Evolutionary conservation across 148 eudicot species (phyloP).

Genomic region (Amaranthus cruentus): DNA sequence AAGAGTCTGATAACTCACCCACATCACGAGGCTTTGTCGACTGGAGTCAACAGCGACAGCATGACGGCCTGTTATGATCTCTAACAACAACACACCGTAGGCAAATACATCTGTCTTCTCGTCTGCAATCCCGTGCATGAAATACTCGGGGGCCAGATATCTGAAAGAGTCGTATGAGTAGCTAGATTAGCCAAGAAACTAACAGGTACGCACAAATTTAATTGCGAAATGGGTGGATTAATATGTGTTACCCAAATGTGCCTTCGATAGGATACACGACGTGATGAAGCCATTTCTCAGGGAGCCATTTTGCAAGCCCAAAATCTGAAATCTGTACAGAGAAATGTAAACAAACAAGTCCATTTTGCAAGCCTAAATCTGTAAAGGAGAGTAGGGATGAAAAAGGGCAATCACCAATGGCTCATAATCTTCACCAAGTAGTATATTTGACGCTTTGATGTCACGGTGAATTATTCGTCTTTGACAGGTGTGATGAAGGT

Average conservation of each 20-base stretch:
- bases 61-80: conserved; percentile 89
- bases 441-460: conserved; percentile 90
- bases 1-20: conserved; percentile 49
- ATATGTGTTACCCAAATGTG: conserved; percentile 71
- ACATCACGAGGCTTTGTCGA: conserved; percentile 84
- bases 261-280: conserved; percentile 90
- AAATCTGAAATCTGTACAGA: conserved; percentile 82
- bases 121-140: conserved; percentile 85
- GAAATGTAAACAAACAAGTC: not conserved
- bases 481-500: conserved; percentile 75
- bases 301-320: conserved; percentile 97
- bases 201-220: not conserved
- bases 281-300: conserved; percentile 85
- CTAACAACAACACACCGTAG: conserved; percentile 80
- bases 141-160: conserved; percentile 91
- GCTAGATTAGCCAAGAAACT: conserved; percentile 4
- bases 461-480: conserved; percentile 96
- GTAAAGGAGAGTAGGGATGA: not conserved
- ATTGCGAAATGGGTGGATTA: not conserved
- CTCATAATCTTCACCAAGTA: conserved; percentile 62
- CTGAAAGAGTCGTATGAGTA: conserved; percentile 19
- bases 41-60: conserved; percentile 77
- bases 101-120: conserved; percentile 95
- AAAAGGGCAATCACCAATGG: conserved; percentile 50
- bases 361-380: not conserved